Conservation (phyloP, 192 early-diverging fungal genomes). For the Coemansia sp. region DNA sequence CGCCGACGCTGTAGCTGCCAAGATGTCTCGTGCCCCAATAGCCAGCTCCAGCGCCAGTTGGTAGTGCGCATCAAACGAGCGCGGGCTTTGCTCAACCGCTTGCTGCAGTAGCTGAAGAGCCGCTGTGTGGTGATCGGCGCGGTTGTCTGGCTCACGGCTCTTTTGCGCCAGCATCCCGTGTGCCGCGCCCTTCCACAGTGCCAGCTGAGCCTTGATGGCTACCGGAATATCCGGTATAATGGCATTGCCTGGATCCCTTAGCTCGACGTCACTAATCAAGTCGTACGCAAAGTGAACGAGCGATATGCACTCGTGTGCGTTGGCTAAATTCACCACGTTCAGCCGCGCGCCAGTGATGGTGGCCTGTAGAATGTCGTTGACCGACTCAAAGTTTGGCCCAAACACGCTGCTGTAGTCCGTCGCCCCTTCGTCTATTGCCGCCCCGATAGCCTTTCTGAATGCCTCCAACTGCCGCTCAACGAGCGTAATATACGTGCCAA, state of each 20-base stretch:
- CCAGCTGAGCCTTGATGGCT: constrained; percentile 30
- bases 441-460: constrained; percentile 24
- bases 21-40: constrained; percentile 62
- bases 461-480: constrained; percentile 55
- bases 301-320: constrained; percentile 41
- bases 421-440: constrained; percentile 18
- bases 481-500: constrained; percentile 65
- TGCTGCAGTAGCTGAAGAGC: constrained; percentile 60
- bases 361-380: constrained; percentile 34
- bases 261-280: constrained; percentile 42
- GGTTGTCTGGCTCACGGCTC: constrained; percentile 66
- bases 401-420: not conserved
- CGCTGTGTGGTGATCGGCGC: constrained; percentile 63
- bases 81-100: constrained; percentile 59
- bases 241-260: constrained; percentile 32
- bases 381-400: constrained; percentile 19
- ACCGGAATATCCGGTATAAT: constrained; percentile 19
- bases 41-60: constrained; percentile 72
- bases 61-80: constrained; percentile 63
- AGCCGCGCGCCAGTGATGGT: constrained; percentile 56
- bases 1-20: constrained; percentile 58
- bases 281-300: constrained; percentile 48
- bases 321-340: constrained; percentile 34
- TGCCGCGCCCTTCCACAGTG: constrained; percentile 47
- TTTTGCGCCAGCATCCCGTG: constrained; percentile 39